Percentiles rank a stretch among this genome's conserved stretches.
These are phyloP conservation scores for Malus fusca DNA, from an alignment of 306 rosid genomes.

Conservation along the genomic window DNA sequence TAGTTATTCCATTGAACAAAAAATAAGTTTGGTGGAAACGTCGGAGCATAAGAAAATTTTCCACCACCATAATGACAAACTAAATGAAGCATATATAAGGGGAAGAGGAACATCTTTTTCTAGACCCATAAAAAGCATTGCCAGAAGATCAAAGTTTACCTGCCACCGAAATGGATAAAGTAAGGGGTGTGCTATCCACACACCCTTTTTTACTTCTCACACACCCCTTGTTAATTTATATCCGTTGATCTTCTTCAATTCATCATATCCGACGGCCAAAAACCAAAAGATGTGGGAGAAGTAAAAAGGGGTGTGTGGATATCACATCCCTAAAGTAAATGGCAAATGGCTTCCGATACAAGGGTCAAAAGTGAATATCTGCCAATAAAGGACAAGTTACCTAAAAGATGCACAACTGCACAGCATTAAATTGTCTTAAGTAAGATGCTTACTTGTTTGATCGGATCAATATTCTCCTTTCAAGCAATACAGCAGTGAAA, in stretches of 20 bases:
- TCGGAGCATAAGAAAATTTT: neutral
- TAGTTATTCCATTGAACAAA: slow-evolving; percentile 16
- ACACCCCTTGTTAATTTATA: too few relatives aligned
- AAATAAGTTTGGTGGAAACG: neutral
- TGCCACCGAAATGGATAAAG: slow-evolving; percentile 98
- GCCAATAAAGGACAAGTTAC: slow-evolving; percentile 29
- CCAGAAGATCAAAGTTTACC: slow-evolving; percentile 41
- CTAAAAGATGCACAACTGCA: neutral
- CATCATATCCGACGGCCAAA: too few relatives aligned
- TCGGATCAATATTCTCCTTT: slow-evolving; percentile 89
- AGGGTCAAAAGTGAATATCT: slow-evolving; percentile 92
- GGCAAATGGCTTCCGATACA: slow-evolving; percentile 92
- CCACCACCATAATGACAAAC: slow-evolving; percentile 7
- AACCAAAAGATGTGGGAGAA: too few relatives aligned
- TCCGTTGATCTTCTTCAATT: too few relatives aligned
- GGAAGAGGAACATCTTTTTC: slow-evolving; percentile 2
- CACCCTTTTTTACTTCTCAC: too few relatives aligned
- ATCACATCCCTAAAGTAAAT: slow-evolving; percentile 82
- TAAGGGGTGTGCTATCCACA: too few relatives aligned
- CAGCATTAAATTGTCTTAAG: slow-evolving; percentile 4
- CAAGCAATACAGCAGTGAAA: slow-evolving; percentile 93
- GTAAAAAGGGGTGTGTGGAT: too few relatives aligned
- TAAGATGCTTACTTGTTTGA: slow-evolving; percentile 71
- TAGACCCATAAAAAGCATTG: neutral
- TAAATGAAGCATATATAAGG: neutral